Evolutionary conservation across 2,329 filamentous ascomycete species (phyloP).

Genomic region (Phoma sp.): DNA sequence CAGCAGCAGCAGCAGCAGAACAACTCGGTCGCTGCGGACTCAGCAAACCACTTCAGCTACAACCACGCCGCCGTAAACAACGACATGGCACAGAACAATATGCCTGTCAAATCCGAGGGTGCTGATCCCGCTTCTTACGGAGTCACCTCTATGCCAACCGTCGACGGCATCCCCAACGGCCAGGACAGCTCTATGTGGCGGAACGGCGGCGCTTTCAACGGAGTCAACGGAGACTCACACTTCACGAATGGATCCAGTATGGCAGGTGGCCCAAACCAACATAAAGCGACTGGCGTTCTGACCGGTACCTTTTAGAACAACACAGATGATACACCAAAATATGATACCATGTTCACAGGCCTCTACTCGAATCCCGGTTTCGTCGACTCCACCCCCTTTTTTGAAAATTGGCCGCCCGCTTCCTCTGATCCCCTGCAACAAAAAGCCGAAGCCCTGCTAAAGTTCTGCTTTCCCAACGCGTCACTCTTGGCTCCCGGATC

Average conservation of each 20-base stretch:
- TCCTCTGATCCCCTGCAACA: slow-evolving; percentile 53
- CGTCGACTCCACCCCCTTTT: slow-evolving; percentile 47
- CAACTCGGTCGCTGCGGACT: slow-evolving; percentile 27
- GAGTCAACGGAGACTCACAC: slow-evolving; percentile 54
- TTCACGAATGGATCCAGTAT: slow-evolving; percentile 55
- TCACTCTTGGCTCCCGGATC: slow-evolving; percentile 34
- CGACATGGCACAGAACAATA: slow-evolving; percentile 44
- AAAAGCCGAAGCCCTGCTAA: slow-evolving; percentile 54
- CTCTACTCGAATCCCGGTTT: slow-evolving; percentile 56
- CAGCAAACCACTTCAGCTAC: slow-evolving; percentile 43
- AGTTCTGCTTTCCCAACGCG: slow-evolving; percentile 61
- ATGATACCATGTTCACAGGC: slow-evolving; percentile 58
- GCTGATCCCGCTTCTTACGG: slow-evolving; percentile 40
- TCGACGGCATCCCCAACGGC: slow-evolving; percentile 45
- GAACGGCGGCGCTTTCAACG: slow-evolving; percentile 51
- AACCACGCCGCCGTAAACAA: slow-evolving; percentile 40
- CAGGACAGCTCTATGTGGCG: slow-evolving; percentile 53
- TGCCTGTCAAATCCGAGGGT: slow-evolving; percentile 46
- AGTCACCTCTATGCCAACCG: slow-evolving; percentile 45
- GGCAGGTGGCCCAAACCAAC: slow-evolving; percentile 53
- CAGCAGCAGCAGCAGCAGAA: slow-evolving; percentile 17
- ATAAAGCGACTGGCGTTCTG: slow-evolving; percentile 55
- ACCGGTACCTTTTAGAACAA: slow-evolving; percentile 53
- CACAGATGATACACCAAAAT: slow-evolving; percentile 53
- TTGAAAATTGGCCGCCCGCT: slow-evolving; percentile 54